Base-by-base conservation (phyloP, 2,329 filamentous ascomycete genomes). In the Metarhizium anisopliae region DNA sequence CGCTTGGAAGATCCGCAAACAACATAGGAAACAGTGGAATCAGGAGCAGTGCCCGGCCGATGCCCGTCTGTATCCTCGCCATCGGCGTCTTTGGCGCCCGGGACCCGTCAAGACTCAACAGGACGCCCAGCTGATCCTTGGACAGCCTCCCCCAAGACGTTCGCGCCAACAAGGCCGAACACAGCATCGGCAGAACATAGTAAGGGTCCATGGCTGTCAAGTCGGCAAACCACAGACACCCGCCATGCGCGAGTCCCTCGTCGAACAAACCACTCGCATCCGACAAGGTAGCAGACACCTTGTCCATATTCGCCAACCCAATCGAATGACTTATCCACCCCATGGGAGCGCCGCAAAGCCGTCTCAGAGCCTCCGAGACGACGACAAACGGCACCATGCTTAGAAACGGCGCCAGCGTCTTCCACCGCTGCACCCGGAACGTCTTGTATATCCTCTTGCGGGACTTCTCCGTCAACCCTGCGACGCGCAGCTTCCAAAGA, bases 201-300 rank as follows among this genome's bases (percentile, higher is more conserved):
- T 75, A 76, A 1, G 81, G 79, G 58, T 84, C 81, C 36, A 76
- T 68, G 35, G 64, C 74, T 6, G 75, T 77, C 29, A 84, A 72
- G 59, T 84, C 76, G 2, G 73, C 68, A 61, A 83, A 82, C 80
- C 81, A 83, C 16, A 83, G 68, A 45, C 71, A 74, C 30, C 81
- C 80, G 5, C 77, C 80, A 0, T 75, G 70, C 1, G 70, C 62
- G n/a, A 84, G 62, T 1, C 72, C 70, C 3, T 71, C 66, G 47
- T 78, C 66, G 42, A 68, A 60, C 54, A 68, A 59, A 55, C 58
- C 58, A 53, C 61, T 60, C 20, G 65, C 57, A 4, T 62, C 60
- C 13, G 64, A 64, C 2, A 68, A 42, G 30, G 60, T 58, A n/a
- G 66, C 59, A 3, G 63, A 53, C 6, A 58, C 56, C 4, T 60